These are phyloP conservation scores for Amphicarpaea edgeworthii DNA, from an alignment of 306 rosid species.

Conservation along the genomic window DNA sequence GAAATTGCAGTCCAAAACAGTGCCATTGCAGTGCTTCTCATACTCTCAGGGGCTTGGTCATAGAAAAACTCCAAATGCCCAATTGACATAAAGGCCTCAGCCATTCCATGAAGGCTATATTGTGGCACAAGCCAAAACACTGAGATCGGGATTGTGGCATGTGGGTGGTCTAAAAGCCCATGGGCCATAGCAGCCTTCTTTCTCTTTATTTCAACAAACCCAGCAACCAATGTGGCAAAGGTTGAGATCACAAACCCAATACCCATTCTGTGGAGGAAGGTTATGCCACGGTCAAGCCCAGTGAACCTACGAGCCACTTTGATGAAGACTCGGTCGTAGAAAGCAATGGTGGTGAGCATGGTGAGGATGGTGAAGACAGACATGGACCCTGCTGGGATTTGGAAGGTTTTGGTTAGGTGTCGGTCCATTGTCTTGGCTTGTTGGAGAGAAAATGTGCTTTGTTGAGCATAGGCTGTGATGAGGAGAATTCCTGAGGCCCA, in stretches of 20 bases:
- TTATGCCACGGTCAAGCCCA: constrained; percentile 87
- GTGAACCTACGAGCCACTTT: constrained; percentile 70
- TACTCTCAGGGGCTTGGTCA: constrained; percentile 93
- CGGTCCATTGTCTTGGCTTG: constrained; percentile 94
- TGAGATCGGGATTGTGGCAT: constrained; percentile 68
- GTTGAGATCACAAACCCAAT: constrained; percentile 80
- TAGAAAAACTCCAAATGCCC: constrained; percentile 95
- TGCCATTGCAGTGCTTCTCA: constrained; percentile 90
- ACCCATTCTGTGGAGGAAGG: constrained; percentile 85
- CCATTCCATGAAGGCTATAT: constrained; percentile 88
- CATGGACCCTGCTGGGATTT: constrained; percentile 97
- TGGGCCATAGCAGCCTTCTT: constrained; percentile 61
- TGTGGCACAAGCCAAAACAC: constrained; percentile 93
- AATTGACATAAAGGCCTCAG: constrained; percentile 95
- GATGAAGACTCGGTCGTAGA: constrained; percentile 77
- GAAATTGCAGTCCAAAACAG: constrained; percentile 82
- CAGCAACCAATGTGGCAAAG: constrained; percentile 78
- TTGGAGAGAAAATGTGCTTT: constrained; percentile 78
- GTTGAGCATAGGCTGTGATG: constrained; percentile 92
- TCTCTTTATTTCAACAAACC: constrained; percentile 71
- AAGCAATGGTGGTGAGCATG: constrained; percentile 77
- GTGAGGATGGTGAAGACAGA: constrained; percentile 66
- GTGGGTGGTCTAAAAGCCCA: constrained; percentile 58
- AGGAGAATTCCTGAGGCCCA: constrained; percentile 95
- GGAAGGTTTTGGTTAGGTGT: constrained; percentile 62